phyloP scores from a whole-genome alignment of 1,284 basidiomycete species.

The Microbotryum intermedium region DNA sequence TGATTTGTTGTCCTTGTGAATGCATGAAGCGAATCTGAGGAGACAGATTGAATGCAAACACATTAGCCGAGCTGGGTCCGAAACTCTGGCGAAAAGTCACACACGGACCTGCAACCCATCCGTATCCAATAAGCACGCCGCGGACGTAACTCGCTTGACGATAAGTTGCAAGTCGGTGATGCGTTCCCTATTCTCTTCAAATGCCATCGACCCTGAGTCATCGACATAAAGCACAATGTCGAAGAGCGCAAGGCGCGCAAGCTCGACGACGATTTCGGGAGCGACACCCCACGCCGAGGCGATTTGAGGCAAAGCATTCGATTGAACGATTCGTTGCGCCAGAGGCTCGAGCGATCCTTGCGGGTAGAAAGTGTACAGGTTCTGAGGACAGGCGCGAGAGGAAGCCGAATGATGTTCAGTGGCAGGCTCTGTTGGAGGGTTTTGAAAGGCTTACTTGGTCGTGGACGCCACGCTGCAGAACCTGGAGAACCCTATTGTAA shows the following conservation, averaged over 20 bases:
- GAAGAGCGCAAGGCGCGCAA: conserved; percentile 40
- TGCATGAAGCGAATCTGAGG: conserved; percentile 29
- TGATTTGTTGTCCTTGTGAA: conserved; percentile 20
- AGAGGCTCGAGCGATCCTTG: conserved; percentile 41
- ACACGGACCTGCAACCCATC: background rate
- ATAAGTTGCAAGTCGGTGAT: background rate
- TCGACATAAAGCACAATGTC: conserved; percentile 39
- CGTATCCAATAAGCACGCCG: background rate
- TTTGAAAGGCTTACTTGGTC: background rate
- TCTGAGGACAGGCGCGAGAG: conserved; percentile 33
- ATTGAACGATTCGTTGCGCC: conserved; percentile 40
- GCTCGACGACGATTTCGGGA: conserved; percentile 42
- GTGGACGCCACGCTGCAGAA: conserved; percentile 7
- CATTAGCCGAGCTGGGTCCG: background rate
- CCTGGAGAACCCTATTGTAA: conserved; percentile 4
- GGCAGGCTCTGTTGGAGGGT: too few relatives aligned
- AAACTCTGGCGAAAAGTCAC: too few relatives aligned
- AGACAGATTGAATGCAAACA: background rate
- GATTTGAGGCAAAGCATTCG: conserved; percentile 41
- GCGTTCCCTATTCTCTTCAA: background rate
- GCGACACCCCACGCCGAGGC: conserved; percentile 43
- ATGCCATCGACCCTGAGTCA: conserved; percentile 36
- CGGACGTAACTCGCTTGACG: background rate
- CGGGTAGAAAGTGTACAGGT: conserved; percentile 43
- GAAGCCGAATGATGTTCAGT: too few relatives aligned